phyloP scores from a whole-genome alignment of 2,329 filamentous ascomycete species.

The Drechslerella dactyloides region DNA sequence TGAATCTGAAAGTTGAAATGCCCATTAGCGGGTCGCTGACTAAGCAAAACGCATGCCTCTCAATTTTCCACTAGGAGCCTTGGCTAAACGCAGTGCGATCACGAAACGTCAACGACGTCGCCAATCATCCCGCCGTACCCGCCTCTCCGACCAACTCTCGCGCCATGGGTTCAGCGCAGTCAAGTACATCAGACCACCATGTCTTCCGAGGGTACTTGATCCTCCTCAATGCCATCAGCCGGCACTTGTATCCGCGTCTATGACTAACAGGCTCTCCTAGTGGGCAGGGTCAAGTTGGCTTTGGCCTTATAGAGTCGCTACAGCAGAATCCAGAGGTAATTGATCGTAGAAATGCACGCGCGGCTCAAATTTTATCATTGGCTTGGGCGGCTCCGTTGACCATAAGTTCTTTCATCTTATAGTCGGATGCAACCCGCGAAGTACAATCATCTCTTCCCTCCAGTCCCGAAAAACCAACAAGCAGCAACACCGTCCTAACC shows the following conservation, averaged over 20 bases:
- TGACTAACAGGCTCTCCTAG: neutral
- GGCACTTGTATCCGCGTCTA: neutral
- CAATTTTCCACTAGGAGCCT: too few species aligned
- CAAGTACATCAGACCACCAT: slow-evolving; percentile 24
- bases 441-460: slow-evolving; percentile 8
- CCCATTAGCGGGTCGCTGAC: too few species aligned
- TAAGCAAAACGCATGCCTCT: too few species aligned
- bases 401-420: neutral
- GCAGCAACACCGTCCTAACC: neutral
- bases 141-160: neutral
- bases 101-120: too few species aligned
- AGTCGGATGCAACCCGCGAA: slow-evolving; percentile 41
- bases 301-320: slow-evolving; percentile 35
- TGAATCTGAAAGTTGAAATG: too few species aligned
- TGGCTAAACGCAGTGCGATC: too few species aligned
- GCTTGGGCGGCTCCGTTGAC: neutral
- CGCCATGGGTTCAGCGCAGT: slow-evolving; percentile 39
- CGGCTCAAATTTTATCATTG: neutral
- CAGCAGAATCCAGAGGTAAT: slow-evolving; percentile 43
- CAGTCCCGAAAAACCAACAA: neutral
- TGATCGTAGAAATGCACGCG: neutral
- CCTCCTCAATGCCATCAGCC: neutral
- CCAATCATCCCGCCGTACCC: too few species aligned
- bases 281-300: slow-evolving; percentile 40
- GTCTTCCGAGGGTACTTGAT: slow-evolving; percentile 34